Evolutionary conservation across 2,329 filamentous ascomycete genomes (phyloP).

Genomic region (Phyllosticta citrichinensis): DNA sequence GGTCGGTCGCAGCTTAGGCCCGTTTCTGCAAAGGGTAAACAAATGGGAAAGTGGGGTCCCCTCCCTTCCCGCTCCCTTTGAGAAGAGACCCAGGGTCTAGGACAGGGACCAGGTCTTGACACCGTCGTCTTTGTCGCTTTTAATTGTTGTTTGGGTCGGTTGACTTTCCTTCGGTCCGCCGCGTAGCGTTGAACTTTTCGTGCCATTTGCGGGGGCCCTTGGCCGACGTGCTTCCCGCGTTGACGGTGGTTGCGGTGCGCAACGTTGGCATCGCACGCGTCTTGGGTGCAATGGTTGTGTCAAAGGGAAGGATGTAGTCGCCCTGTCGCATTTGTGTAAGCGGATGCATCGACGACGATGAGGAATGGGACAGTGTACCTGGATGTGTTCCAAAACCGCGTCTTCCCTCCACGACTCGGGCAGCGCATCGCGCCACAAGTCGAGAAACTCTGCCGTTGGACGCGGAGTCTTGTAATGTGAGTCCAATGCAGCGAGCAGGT

Average conservation of each 20-base stretch:
- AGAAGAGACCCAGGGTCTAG: not conserved
- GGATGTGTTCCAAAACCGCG: conserved; percentile 23
- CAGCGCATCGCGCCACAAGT: conserved; percentile 27
- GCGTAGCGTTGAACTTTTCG: conserved; percentile 21
- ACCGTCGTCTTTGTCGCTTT: not conserved
- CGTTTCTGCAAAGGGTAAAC: not conserved
- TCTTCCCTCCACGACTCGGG: conserved; percentile 28
- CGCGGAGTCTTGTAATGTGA: conserved; percentile 14
- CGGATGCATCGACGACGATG: not conserved
- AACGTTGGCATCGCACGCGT: conserved; percentile 9
- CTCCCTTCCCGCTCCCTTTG: not conserved
- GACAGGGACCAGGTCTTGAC: not conserved
- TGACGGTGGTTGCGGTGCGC: conserved; percentile 12
- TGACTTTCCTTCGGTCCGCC: not conserved
- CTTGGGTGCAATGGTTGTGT: conserved; percentile 23
- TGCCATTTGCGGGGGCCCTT: conserved; percentile 29
- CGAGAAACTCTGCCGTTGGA: conserved; percentile 25
- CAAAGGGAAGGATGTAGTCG: conserved; percentile 22
- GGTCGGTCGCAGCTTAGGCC: not conserved
- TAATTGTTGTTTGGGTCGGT: not conserved
- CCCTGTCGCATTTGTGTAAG: conserved; percentile 10
- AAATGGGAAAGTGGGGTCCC: not conserved
- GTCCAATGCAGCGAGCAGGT: conserved; percentile 20
- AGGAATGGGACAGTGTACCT: conserved; percentile 7
- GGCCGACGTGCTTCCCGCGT: conserved; percentile 7